These are phyloP conservation scores for Leccinellum rugosiceps DNA, from an alignment of 768 basidiomycete genomes.

Conservation along the genomic window DNA sequence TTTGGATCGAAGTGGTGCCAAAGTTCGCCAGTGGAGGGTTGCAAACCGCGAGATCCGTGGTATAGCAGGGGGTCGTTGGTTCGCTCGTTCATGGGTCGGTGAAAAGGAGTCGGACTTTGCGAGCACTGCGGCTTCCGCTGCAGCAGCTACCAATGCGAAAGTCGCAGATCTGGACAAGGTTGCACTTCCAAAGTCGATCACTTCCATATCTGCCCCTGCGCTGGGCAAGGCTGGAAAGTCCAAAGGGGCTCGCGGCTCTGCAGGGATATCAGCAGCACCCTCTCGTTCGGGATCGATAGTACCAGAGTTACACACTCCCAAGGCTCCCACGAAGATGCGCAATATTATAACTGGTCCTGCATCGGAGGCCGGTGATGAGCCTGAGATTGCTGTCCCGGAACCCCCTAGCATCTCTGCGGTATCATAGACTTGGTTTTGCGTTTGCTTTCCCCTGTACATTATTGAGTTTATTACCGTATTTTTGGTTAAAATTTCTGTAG, in stretches of 20 bases:
- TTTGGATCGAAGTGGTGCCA: slow-evolving; percentile 60
- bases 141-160: slow-evolving; percentile 28
- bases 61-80: slow-evolving; percentile 83
- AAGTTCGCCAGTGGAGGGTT: slow-evolving; percentile 68
- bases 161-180: slow-evolving; percentile 27
- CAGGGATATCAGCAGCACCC: slow-evolving; percentile 47
- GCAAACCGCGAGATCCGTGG: slow-evolving; percentile 78
- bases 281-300: slow-evolving; percentile 57
- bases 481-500: slow-evolving; percentile 3
- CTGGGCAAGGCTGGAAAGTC: slow-evolving; percentile 40
- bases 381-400: slow-evolving; percentile 35
- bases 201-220: slow-evolving; percentile 46
- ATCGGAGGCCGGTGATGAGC: slow-evolving; percentile 49
- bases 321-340: slow-evolving; percentile 65
- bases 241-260: slow-evolving; percentile 36
- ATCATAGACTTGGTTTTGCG: slow-evolving; percentile 15
- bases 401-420: slow-evolving; percentile 13
- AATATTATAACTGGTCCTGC: slow-evolving; percentile 52
- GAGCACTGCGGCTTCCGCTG: slow-evolving; percentile 28
- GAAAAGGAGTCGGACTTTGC: slow-evolving; percentile 74
- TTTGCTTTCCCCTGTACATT: slow-evolving; percentile 8
- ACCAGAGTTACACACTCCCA: slow-evolving; percentile 43
- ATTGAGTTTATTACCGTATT: slow-evolving; percentile 14
- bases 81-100: slow-evolving; percentile 78
- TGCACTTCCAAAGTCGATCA: slow-evolving; percentile 35